Evolutionary conservation across 768 basidiomycete species (phyloP), one percentile per base, ranked within the genome.

Genomic region (Boletales sp.): DNA sequence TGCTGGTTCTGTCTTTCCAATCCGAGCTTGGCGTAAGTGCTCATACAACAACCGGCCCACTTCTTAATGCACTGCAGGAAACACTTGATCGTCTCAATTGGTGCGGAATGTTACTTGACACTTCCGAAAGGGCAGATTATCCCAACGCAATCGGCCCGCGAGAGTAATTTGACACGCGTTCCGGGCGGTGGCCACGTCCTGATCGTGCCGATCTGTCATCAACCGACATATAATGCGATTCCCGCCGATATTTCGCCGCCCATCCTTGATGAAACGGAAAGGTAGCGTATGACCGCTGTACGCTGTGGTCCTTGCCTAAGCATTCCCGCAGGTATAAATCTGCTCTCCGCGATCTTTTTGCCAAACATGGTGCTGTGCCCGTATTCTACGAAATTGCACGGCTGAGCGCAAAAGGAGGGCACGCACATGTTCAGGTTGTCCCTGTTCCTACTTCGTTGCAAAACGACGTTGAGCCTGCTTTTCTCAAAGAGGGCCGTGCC

Each of bases 1-100:
- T 97, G 95, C 69, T 98, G 95, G 95, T 98, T 99, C 73, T 99
- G 97, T 67, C 69, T 99, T 46, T 94, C 92, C 37, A 97, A 97
- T 64, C 94, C 95, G 1, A 85, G 82, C 57, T 75, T 98, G 35
- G 86, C 90, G 84, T 91, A 63, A 55, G 87, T 77, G 19, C 3
- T 43, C 45, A 30, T 6, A 39, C 40, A 31, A 27, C 40, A n/a
- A 17, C 7, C 2, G 29, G 15, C 34, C 5, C 27, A 34, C 3
- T 31, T 15, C 14, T 62, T 55, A 31, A 56, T 42, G 4, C 39
- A 43, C 29, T 14, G 17, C 54, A 94, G 91, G 50, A 99, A 98
- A 72, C 91, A 98, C 62, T 82, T 98, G 54, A 94, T 99, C 55
- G 90, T 94, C 30, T 84, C 90, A 0, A 97, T 99, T 62, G 97